Percentiles rank a stretch among this genome's conserved stretches.
Conservation (phyloP, 192 early-diverging fungal genomes). For the Entomortierella beljakovae region DNA sequence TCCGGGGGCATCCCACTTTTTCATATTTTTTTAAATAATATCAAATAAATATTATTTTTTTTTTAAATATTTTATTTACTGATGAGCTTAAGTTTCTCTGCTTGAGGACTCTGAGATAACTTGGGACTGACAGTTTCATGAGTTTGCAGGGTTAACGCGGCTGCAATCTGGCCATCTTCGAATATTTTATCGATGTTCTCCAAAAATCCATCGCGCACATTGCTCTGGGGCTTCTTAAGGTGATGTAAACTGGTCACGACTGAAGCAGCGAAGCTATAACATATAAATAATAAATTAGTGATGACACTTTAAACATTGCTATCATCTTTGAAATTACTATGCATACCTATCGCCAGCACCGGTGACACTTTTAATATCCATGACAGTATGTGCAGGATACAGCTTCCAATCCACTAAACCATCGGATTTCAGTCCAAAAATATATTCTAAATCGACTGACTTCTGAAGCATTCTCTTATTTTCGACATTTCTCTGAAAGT, state of each 20-base stretch:
- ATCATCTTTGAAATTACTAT: not conserved
- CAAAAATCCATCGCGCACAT: slow-evolving; percentile 8
- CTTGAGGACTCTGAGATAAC: slow-evolving; percentile 13
- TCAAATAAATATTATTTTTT: no score
- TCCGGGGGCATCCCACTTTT: no score
- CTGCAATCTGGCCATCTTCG: slow-evolving; percentile 40
- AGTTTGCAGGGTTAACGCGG: slow-evolving; percentile 53
- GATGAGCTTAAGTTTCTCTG: not conserved
- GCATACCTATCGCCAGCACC: slow-evolving; percentile 81
- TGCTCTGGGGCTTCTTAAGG: not conserved
- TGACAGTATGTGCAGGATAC: slow-evolving; percentile 45
- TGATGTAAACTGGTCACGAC: slow-evolving; percentile 66
- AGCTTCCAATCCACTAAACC: slow-evolving; percentile 23
- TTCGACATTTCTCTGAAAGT: slow-evolving; percentile 32
- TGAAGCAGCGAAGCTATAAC: slow-evolving; percentile 75
- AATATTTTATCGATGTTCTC: slow-evolving; percentile 40
- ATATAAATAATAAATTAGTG: slow-evolving; percentile 18
- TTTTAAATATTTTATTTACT: not conserved
- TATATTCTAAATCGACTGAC: not conserved
- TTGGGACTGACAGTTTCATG: slow-evolving; percentile 44
- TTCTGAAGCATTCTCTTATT: not conserved
- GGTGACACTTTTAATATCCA: slow-evolving; percentile 66
- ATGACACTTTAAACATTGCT: no score
- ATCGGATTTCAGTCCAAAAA: not conserved
- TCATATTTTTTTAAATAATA: no score